Evolutionary conservation across 192 early-diverging fungal genomes (phyloP).

Genomic region (Phlyctochytrium bullatum): DNA sequence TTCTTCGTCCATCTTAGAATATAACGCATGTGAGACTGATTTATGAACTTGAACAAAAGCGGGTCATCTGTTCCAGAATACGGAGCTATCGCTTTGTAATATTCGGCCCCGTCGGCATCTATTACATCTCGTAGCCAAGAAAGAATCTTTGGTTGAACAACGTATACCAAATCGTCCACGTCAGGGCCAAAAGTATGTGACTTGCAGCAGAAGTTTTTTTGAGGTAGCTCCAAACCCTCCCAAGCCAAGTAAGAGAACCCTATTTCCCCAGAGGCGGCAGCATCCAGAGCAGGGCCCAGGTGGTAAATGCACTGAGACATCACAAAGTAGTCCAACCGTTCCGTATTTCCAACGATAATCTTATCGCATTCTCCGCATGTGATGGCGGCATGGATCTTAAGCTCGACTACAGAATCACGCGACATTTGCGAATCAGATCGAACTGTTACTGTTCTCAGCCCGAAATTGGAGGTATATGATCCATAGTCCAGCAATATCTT

Average conservation of each 20-base stretch:
- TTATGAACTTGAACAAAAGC: no score
- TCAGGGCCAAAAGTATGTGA: no score
- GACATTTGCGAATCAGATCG: no score
- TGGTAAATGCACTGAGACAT: not conserved
- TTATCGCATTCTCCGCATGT: not conserved
- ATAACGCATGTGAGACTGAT: no score
- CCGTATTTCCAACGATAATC: not conserved
- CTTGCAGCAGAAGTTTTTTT: not conserved
- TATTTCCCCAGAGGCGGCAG: not conserved
- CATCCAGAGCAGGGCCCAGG: not conserved
- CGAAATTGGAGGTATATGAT: no score
- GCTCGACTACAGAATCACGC: no score
- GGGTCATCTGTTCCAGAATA: no score
- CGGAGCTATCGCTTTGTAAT: not conserved
- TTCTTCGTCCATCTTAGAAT: no score
- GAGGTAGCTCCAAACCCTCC: not conserved
- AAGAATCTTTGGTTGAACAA: not conserved
- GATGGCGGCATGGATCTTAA: not conserved
- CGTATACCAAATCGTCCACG: not conserved
- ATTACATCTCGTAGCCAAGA: no score
- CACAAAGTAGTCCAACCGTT: not conserved
- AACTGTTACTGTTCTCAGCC: no score
- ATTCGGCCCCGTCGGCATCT: not conserved
- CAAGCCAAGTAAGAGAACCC: not conserved
- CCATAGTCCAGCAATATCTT: no score